phyloP scores from a whole-genome alignment of 495 filamentous ascomycete species.

The Xylaria cubensis region DNA sequence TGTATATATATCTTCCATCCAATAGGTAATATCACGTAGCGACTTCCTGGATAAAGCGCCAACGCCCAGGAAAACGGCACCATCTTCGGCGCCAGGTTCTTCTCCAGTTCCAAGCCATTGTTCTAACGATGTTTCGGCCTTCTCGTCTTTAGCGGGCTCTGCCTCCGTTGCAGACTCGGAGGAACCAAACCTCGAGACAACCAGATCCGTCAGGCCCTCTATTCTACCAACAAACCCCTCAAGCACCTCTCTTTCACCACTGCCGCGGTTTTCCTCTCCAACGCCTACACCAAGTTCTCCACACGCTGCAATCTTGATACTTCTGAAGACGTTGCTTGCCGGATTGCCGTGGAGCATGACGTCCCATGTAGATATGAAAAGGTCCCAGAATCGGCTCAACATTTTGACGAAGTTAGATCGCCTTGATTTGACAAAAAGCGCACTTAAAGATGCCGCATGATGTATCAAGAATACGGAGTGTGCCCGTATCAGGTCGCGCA shows the following conservation, averaged over 20 bases:
- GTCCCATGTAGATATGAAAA: constrained; percentile 84
- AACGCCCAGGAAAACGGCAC: constrained; percentile 81
- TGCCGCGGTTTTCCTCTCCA: constrained; percentile 91
- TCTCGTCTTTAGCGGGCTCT: constrained; percentile 27
- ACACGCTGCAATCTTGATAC: constrained; percentile 87
- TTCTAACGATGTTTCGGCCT: constrained; percentile 21
- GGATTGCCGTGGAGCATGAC: constrained; percentile 90
- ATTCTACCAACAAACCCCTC: constrained; percentile 78
- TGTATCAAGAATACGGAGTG: constrained; percentile 87
- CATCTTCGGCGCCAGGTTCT: constrained; percentile 73
- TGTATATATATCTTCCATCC: constrained; percentile 83
- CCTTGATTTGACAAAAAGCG: constrained; percentile 64
- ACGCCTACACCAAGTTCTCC: constrained; percentile 93
- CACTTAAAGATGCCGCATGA: constrained; percentile 72
- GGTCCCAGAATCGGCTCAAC: constrained; percentile 85
- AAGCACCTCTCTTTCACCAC: constrained; percentile 87
- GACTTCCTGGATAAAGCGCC: constrained; percentile 70
- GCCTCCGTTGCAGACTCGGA: constrained; percentile 32
- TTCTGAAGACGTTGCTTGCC: constrained; percentile 75
- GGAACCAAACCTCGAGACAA: constrained; percentile 86
- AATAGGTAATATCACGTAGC: constrained; percentile 70
- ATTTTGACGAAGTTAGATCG: constrained; percentile 58
- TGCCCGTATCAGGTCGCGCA: constrained; percentile 81
- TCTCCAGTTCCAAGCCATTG: constrained; percentile 72
- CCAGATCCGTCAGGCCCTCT: constrained; percentile 77